Conservation (phyloP, 257 asterid genomes). For the Salvia rosmarinus region DNA sequence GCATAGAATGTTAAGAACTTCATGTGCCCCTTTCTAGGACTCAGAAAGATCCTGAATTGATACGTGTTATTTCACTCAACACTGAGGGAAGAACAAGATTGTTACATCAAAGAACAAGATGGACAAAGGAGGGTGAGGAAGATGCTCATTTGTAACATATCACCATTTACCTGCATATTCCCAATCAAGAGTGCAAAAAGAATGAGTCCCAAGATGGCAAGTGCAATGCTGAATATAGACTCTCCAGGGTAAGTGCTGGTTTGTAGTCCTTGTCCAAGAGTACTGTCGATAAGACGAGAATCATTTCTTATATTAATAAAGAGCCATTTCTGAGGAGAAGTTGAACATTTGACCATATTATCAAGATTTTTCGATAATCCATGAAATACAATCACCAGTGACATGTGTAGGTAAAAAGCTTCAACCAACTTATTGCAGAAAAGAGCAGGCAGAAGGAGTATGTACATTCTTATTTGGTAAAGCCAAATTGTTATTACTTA, state of each 20-base stretch:
- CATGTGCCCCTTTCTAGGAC: background rate
- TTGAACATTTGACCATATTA: slow-evolving; percentile 15
- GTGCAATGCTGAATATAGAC: slow-evolving; percentile 91
- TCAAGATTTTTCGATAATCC: background rate
- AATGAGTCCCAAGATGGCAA: slow-evolving; percentile 91
- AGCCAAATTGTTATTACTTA: background rate
- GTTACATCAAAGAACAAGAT: background rate
- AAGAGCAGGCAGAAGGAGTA: slow-evolving; percentile 1
- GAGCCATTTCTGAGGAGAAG: background rate
- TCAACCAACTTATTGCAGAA: slow-evolving; percentile 20
- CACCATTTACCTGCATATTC: slow-evolving; percentile 87
- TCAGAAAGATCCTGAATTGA: background rate
- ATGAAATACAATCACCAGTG: background rate
- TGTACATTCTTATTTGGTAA: background rate
- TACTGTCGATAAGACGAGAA: slow-evolving; percentile 53
- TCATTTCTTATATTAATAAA: background rate
- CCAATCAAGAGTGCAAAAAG: slow-evolving; percentile 97
- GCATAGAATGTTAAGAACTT: background rate
- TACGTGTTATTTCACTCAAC: background rate
- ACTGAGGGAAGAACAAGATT: background rate
- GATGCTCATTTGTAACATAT: slow-evolving; percentile 8
- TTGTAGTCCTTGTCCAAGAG: slow-evolving; percentile 97
- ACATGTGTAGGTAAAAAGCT: slow-evolving; percentile 1
- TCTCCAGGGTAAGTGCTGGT: slow-evolving; percentile 97
- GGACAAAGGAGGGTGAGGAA: background rate